These are phyloP conservation scores for Ceratobasidium sp. DNA, from an alignment of 1,284 basidiomycete species.

Conservation along the genomic window DNA sequence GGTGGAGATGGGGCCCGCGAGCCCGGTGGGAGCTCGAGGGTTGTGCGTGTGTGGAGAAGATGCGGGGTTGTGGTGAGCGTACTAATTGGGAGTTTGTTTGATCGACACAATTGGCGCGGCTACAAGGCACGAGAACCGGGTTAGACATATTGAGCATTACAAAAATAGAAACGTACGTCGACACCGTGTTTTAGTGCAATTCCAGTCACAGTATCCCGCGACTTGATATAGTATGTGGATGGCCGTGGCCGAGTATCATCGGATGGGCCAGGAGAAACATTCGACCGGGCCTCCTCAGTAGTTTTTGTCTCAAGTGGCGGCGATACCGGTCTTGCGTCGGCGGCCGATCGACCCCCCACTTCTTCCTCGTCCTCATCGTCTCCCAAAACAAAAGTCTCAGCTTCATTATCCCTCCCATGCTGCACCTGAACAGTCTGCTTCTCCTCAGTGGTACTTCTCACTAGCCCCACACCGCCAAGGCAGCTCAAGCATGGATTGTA, in stretches of 20 bases:
- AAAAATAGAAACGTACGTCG: conserved; percentile 64
- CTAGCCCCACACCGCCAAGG: conserved; percentile 49
- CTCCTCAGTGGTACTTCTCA: conserved; percentile 33
- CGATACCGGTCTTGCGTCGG: conserved; percentile 1
- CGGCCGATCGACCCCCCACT: conserved; percentile 49
- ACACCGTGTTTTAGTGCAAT: conserved; percentile 72
- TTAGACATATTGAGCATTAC: conserved; percentile 1
- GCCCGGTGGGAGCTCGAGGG: conserved; percentile 66
- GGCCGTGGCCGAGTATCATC: conserved; percentile 48
- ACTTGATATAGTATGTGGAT: conserved; percentile 69
- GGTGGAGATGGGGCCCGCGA: conserved; percentile 48
- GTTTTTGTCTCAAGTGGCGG: not conserved
- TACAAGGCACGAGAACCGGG: conserved; percentile 58
- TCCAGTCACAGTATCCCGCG: conserved; percentile 74
- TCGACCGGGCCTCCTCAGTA: conserved; percentile 1
- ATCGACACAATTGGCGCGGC: conserved; percentile 67
- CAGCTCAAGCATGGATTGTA: conserved; percentile 52
- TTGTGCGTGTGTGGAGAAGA: conserved; percentile 75
- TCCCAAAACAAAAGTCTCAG: conserved; percentile 66
- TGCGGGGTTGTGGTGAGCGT: conserved; percentile 79
- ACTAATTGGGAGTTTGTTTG: conserved; percentile 75
- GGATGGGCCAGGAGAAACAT: not conserved
- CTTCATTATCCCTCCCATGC: conserved; percentile 49
- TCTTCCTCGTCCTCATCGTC: conserved; percentile 71
- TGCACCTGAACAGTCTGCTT: conserved; percentile 28